Conservation (phyloP, 495 filamentous ascomycete species). For the Neurospora sp. region DNA sequence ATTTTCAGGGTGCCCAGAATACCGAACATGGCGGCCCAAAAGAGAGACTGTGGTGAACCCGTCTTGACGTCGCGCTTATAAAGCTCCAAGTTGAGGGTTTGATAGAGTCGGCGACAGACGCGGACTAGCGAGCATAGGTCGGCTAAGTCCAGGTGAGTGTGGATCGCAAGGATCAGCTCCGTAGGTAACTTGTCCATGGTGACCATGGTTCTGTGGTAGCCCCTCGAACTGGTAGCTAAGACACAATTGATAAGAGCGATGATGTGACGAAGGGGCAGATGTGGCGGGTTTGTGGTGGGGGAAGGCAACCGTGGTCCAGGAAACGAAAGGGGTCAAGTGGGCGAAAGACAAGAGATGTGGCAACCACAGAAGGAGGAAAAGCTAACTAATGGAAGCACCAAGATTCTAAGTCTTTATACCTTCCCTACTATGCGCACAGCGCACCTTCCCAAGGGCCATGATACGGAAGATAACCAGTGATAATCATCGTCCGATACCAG, state of each 20-base stretch:
- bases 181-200: neutral
- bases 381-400: too few relatives aligned
- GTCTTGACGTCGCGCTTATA: slow-evolving; percentile 4
- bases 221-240: neutral
- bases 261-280: neutral
- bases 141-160: neutral
- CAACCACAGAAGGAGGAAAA: neutral
- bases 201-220: neutral
- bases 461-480: neutral
- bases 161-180: slow-evolving; percentile 4
- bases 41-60: neutral
- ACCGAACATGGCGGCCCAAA: slow-evolving; percentile 5
- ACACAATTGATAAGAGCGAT: neutral
- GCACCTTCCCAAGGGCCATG: neutral
- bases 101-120: neutral
- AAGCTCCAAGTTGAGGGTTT: neutral
- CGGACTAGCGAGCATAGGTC: slow-evolving; percentile 1
- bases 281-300: neutral
- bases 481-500: neutral
- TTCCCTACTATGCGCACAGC: too few relatives aligned
- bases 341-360: neutral
- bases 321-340: neutral
- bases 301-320: too few relatives aligned
- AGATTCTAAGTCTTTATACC: too few relatives aligned
- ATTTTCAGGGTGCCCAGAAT: neutral